Base-by-base conservation (phyloP, 2,329 filamentous ascomycete genomes). In the Byssoonygena ceratinophila region DNA sequence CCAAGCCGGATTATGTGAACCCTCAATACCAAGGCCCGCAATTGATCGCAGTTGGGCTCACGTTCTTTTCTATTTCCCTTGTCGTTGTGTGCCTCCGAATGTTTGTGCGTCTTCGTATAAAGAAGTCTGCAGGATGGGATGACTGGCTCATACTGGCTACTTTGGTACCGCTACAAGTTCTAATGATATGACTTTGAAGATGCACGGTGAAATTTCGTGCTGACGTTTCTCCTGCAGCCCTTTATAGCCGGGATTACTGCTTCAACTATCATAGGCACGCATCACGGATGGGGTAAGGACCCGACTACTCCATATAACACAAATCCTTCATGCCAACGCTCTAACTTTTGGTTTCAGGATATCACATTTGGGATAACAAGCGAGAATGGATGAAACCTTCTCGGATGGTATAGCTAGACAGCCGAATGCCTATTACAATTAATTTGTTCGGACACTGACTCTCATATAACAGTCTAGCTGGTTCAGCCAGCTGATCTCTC, bases 1-100 rank as follows among this genome's bases (percentile, higher is more conserved):
- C 64, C 1, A 55, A 57, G 47, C 63, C 64, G n/a, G 65, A 66
- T 49, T 65, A 60, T 57, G 55, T 62, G 41, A 51, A 66, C 43
- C 64, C 64, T 16, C 55, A 58, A 18, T 62, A 54, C 25, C 50
- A 58, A 53, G 64, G 64, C 9, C 57, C 56, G n/a, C 55, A 57
- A 5, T 51, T 65, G 27, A 56, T 58, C 16, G 56, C 63, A 46
- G 43, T 64, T 12, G 57, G 58, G 37, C 59, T 64, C 46, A 31
- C 61, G 2, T 61, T 66, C 48, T 34, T 53, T 2, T 54, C 52
- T n/a, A 46, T 62, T 9, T 61, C 58, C 18, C 14, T 59, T 37
- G 34, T 61, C 20, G 52, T 60, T 18, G 58, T 62, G 40, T 27
- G 52, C 7, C 51, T 61, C 14, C 58, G 64, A 8, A 43, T 57